phyloP scores from a whole-genome alignment of 2,329 filamentous ascomycete species.

The Fusarium stilboides region DNA sequence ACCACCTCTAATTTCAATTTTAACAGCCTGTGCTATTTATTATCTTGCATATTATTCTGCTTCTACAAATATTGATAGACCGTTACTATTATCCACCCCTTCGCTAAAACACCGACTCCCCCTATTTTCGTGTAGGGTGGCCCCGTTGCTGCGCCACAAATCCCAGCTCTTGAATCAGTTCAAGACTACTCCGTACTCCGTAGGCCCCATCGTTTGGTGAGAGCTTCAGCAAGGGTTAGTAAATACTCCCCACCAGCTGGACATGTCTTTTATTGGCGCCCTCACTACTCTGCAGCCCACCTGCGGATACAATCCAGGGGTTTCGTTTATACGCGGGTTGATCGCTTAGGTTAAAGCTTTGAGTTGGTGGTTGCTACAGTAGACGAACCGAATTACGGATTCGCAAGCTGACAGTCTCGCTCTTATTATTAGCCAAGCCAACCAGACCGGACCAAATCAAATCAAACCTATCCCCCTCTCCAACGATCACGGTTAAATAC shows the following conservation, averaged over 20 bases:
- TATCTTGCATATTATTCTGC: not conserved
- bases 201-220: slow-evolving; percentile 27
- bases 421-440: not conserved
- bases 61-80: not conserved
- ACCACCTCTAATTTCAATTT: not conserved
- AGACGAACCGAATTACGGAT: slow-evolving; percentile 25
- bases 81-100: slow-evolving; percentile 7
- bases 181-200: slow-evolving; percentile 2
- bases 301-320: slow-evolving; percentile 33
- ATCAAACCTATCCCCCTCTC: slow-evolving; percentile 21
- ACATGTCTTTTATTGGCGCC: slow-evolving; percentile 35
- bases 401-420: slow-evolving; percentile 19
- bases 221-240: slow-evolving; percentile 41
- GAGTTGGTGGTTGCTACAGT: slow-evolving; percentile 15
- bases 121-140: slow-evolving; percentile 9
- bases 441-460: too few relatives aligned
- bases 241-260: slow-evolving; percentile 10
- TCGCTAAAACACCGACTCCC: not conserved
- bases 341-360: slow-evolving; percentile 40
- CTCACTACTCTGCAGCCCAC: slow-evolving; percentile 23
- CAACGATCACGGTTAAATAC: slow-evolving; percentile 24
- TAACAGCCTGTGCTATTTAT: not conserved
- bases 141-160: slow-evolving; percentile 23
- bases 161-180: not conserved
- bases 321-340: slow-evolving; percentile 32